Percentiles rank a stretch among this genome's conserved stretches.
phyloP scores from a whole-genome alignment of 495 filamentous ascomycete species.

The Apiosordaria backusii region DNA sequence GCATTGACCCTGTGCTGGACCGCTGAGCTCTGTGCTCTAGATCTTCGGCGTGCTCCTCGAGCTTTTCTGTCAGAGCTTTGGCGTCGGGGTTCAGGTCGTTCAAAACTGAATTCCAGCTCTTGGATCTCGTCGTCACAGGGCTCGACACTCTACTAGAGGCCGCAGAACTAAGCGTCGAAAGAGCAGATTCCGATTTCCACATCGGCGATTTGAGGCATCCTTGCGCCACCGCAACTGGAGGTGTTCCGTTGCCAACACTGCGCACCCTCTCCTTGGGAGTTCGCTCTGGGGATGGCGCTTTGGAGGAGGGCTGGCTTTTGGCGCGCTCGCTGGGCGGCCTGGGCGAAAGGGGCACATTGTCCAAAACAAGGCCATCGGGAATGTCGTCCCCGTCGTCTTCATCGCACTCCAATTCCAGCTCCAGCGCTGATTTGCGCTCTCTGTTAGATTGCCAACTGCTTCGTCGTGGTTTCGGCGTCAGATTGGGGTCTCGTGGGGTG shows the following conservation, averaged over 20 bases:
- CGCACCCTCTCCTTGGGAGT: slow-evolving; percentile 45
- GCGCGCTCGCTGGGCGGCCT: slow-evolving; percentile 65
- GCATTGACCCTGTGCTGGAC: slow-evolving; percentile 34
- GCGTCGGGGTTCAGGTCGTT: slow-evolving; percentile 82
- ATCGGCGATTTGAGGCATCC: slow-evolving; percentile 48
- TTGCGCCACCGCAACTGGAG: slow-evolving; percentile 44
- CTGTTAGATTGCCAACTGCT: slow-evolving; percentile 67
- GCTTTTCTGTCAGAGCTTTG: slow-evolving; percentile 78
- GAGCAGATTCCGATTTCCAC: slow-evolving; percentile 40
- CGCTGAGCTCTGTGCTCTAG: slow-evolving; percentile 44
- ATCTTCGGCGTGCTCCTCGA: slow-evolving; percentile 79
- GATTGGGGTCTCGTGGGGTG: slow-evolving; percentile 41
- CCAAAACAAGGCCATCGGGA: slow-evolving; percentile 84
- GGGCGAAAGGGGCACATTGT: slow-evolving; percentile 94
- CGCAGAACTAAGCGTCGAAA: slow-evolving; percentile 24
- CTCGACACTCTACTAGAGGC: slow-evolving; percentile 26
- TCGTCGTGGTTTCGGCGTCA: slow-evolving; percentile 47
- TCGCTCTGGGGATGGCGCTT: slow-evolving; percentile 57
- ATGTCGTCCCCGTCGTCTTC: slow-evolving; percentile 83
- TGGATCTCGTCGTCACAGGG: slow-evolving; percentile 55
- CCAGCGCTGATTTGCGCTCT: slow-evolving; percentile 69
- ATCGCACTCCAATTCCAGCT: slow-evolving; percentile 84
- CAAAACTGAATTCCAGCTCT: slow-evolving; percentile 81
- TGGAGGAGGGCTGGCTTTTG: slow-evolving; percentile 47
- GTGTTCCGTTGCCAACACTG: slow-evolving; percentile 54